Percentiles rank a stretch among this genome's conserved stretches.
Evolutionary conservation across 371 early-diverging fungal species (phyloP).

Genomic region (Mucor mucedo): DNA sequence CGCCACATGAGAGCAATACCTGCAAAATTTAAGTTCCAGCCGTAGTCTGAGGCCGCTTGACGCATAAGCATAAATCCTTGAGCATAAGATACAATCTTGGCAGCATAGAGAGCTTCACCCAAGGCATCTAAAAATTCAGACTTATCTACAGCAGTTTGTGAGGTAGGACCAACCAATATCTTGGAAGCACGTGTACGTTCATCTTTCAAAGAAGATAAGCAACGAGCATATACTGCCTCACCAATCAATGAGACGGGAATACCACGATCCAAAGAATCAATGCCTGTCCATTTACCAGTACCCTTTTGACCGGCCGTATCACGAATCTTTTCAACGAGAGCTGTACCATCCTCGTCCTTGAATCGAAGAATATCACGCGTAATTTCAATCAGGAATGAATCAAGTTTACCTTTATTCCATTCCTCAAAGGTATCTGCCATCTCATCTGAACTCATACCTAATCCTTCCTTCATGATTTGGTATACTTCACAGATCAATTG

Average conservation of each 20-base stretch:
- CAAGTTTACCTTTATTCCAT: conserved; percentile 95
- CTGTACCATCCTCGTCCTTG: conserved; percentile 84
- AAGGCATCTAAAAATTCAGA: conserved; percentile 83
- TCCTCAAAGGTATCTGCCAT: conserved; percentile 85
- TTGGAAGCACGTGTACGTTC: conserved; percentile 90
- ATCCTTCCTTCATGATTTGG: conserved; percentile 84
- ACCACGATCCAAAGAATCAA: conserved; percentile 91
- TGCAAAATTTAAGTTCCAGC: conserved; percentile 95
- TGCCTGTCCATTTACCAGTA: conserved; percentile 98
- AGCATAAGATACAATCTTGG: conserved; percentile 97
- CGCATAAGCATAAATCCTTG: conserved; percentile 99
- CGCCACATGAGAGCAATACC: conserved; percentile 98
- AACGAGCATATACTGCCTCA: conserved; percentile 97
- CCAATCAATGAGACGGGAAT: conserved; percentile 95
- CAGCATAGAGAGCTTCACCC: conserved; percentile 91
- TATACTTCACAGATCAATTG: conserved; percentile 97
- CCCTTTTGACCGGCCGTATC: conserved; percentile 99
- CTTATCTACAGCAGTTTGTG: conserved; percentile 76
- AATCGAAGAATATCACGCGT: conserved; percentile 90
- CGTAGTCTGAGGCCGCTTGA: conserved; percentile 88
- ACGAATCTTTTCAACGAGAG: conserved; percentile 92
- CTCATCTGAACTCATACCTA: conserved; percentile 81
- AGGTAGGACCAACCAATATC: conserved; percentile 77
- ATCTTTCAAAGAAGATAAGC: conserved; percentile 92
- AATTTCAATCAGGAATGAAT: conserved; percentile 97